Percentiles rank a stretch among this genome's conserved stretches.
Evolutionary conservation across 2,329 filamentous ascomycete species (phyloP).

Genomic region (Didymella lethalis): DNA sequence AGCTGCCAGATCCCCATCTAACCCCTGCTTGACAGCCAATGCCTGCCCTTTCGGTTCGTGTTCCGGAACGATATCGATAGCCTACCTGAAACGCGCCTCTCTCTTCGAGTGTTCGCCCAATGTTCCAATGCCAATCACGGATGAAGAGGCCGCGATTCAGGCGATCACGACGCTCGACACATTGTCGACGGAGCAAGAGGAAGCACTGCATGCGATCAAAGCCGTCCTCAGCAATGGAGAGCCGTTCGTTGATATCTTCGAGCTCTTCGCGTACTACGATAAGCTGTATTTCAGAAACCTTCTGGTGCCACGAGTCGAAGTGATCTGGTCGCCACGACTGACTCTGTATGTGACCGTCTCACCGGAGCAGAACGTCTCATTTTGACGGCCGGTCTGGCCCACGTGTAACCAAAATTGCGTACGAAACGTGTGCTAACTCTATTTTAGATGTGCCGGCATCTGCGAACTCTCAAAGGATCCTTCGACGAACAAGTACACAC

Average conservation of each 20-base stretch:
- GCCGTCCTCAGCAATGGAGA: conserved; percentile 49
- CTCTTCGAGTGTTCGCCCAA: conserved; percentile 10
- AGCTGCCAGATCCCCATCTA: conserved; percentile 18
- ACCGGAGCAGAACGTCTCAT: conserved; percentile 15
- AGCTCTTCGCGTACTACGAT: conserved; percentile 53
- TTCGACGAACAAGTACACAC: conserved; percentile 47
- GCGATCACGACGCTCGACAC: conserved; percentile 49
- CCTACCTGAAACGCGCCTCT: conserved; percentile 17
- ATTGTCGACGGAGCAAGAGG: conserved; percentile 46
- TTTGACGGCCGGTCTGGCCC: conserved; percentile 21
- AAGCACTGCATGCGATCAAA: conserved; percentile 47
- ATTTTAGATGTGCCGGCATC: conserved; percentile 53
- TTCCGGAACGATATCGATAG: conserved; percentile 21
- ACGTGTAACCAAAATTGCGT: conserved; percentile 19
- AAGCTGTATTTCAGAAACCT: conserved; percentile 54
- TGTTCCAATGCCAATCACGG: conserved; percentile 50
- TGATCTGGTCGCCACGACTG: conserved; percentile 54
- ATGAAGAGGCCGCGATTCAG: conserved; percentile 52
- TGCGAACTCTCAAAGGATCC: conserved; percentile 55
- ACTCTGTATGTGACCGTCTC: conserved; percentile 47
- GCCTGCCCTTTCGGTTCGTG: conserved; percentile 21
- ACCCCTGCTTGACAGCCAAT: conserved; percentile 18
- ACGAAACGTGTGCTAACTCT: conserved; percentile 29
- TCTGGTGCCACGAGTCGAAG: conserved; percentile 51
- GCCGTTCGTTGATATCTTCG: conserved; percentile 53